Percentiles rank a stretch among this genome's conserved stretches.
Evolutionary conservation across 164 flowering plant genomes (phyloP).

Genomic region (Tetracentron sinense): DNA sequence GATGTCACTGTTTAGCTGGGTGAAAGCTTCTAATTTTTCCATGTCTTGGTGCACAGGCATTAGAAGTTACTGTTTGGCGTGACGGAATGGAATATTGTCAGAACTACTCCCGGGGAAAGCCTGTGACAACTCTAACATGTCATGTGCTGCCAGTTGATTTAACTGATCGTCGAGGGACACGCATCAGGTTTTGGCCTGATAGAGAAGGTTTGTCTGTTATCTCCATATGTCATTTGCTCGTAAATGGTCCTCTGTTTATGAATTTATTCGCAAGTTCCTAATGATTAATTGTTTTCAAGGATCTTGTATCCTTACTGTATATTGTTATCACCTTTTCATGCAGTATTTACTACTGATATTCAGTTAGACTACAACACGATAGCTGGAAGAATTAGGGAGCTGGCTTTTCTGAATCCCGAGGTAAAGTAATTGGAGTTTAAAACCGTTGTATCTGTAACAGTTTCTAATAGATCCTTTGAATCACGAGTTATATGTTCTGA

Average conservation of each 20-base stretch:
- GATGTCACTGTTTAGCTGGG: neutral
- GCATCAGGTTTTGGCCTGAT: constrained; percentile 94
- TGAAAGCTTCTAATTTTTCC: neutral
- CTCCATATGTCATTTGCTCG: neutral
- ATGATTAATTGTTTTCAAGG: constrained; percentile 1
- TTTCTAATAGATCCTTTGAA: too few relatives aligned
- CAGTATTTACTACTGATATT: constrained; percentile 84
- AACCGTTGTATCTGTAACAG: neutral
- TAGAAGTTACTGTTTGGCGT: constrained; percentile 92
- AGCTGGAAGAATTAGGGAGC: constrained; percentile 86
- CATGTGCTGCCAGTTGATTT: constrained; percentile 44
- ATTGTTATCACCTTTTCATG: constrained; percentile 14
- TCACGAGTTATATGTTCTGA: too few relatives aligned
- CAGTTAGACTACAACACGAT: constrained; percentile 81
- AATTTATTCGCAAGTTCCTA: neutral
- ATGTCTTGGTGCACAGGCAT: constrained; percentile 33
- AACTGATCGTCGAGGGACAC: constrained; percentile 59
- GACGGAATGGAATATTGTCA: constrained; percentile 81
- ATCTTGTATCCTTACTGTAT: neutral
- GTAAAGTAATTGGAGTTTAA: constrained; percentile 29
- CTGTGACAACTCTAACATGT: constrained; percentile 49
- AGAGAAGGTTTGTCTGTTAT: constrained; percentile 50
- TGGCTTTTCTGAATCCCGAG: constrained; percentile 91
- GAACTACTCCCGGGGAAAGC: constrained; percentile 86
- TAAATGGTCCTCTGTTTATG: neutral